Base-by-base conservation (phyloP, 2,329 filamentous ascomycete species). In the Neonectria faginata region DNA sequence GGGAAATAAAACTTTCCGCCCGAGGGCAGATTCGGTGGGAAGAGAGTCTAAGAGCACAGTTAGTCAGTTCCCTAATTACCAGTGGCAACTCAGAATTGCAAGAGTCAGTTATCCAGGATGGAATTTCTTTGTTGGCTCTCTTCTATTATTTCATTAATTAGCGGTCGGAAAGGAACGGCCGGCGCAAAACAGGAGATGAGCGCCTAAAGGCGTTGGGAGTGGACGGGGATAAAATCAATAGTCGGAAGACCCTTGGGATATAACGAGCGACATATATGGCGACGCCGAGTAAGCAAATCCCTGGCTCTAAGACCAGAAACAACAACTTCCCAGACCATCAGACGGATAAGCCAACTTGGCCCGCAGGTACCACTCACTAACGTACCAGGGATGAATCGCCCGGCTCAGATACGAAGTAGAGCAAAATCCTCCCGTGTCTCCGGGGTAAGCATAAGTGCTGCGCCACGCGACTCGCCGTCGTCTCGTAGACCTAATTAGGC, bases 1-100 rank as follows among this genome's bases (percentile, higher is more conserved):
- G 67, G 67, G 62, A 59, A 62, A 67, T 73, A 65, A 73, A 74
- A 73, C 71, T 55, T 47, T 50, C 47, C 51, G 62, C 48, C 10
- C 5, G 42, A 18, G 14, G 27, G 25, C n/a, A 33, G 48, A 42
- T n/a, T 60, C 29, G 14, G 45, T 14, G 14, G 14, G 36, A 39
- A 39, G 6, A 66, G 62, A 63, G 63, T 61, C 52, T 48, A 36
- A 48, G 51, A 47, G 31, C 47, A 48, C 44, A 63, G 54, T 16
- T 36, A 16, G 33, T 36, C 31, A 33, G 31, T 12, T 8, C 45
- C 48, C 68, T 50, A 25, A 25, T 25, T 25, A 25, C 31, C 20
- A 51, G 14, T 39, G 36, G 36, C 36, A 39, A 39, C 36, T 39
- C 36, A 12, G 9, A 3, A 31, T 31, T 18, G 25, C 47, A 33